phyloP scores from a whole-genome alignment of 2,329 filamentous ascomycete species.

The Sporothrix pallida region DNA sequence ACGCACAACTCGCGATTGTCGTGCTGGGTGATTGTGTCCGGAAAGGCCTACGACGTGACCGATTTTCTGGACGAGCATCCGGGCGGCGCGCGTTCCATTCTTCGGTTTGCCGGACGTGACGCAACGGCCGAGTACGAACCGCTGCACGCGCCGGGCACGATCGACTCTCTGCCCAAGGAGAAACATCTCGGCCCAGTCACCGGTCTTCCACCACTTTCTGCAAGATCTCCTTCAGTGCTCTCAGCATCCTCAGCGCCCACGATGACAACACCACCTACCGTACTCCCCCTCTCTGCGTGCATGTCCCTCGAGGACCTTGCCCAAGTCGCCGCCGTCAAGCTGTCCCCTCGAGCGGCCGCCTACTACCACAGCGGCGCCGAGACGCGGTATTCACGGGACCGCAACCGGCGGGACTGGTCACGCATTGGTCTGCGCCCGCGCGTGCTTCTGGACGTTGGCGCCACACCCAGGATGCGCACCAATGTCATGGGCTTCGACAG shows the following conservation, averaged over 20 bases:
- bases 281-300: constrained; percentile 33
- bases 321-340: constrained; percentile 19
- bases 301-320: constrained; percentile 32
- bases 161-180: neutral
- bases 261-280: neutral
- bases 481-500: constrained; percentile 31
- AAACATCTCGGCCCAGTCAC: neutral
- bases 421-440: constrained; percentile 34
- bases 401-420: constrained; percentile 33
- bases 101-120: constrained; percentile 18
- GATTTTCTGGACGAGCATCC: constrained; percentile 25
- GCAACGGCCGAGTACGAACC: constrained; percentile 9
- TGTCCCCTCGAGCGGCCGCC: constrained; percentile 28
- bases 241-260: neutral
- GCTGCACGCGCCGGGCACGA: constrained; percentile 1
- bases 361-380: constrained; percentile 34
- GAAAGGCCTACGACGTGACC: constrained; percentile 18
- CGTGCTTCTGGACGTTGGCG: constrained; percentile 31
- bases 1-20: constrained; percentile 11
- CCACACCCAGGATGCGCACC: constrained; percentile 22
- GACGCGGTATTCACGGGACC: constrained; percentile 18
- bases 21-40: constrained; percentile 26
- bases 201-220: too few species aligned
- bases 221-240: too few species aligned
- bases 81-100: neutral